Evolutionary conservation across 2,329 filamentous ascomycete species (phyloP).

Genomic region (Cladosporium sp.): DNA sequence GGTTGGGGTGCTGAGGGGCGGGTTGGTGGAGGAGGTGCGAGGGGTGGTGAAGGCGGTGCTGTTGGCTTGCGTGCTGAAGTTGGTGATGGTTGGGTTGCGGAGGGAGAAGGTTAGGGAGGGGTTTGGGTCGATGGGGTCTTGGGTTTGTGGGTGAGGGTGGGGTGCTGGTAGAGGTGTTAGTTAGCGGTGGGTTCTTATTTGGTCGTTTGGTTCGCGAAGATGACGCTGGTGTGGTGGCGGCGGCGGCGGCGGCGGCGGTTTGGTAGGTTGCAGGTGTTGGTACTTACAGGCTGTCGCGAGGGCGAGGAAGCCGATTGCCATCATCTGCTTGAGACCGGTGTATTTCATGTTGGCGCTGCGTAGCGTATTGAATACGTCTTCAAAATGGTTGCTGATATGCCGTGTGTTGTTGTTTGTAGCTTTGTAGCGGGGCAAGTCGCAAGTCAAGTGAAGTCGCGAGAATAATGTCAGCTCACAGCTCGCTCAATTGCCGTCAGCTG

Average conservation of each 20-base stretch:
- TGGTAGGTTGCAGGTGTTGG: neutral
- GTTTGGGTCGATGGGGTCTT: constrained; percentile 2
- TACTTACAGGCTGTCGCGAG: constrained; percentile 1
- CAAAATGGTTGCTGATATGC: neutral
- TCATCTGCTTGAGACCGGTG: neutral
- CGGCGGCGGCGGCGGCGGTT: neutral
- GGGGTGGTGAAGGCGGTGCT: neutral
- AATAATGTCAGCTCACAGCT: too few species aligned
- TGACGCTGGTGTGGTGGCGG: neutral
- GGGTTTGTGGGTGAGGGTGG: neutral
- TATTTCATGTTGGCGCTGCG: neutral
- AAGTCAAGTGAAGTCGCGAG: neutral
- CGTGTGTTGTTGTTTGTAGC: neutral
- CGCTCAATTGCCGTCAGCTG: too few species aligned
- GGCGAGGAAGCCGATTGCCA: constrained; percentile 3
- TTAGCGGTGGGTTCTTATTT: neutral
- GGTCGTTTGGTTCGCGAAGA: neutral
- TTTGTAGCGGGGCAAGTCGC: neutral
- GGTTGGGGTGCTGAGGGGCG: neutral
- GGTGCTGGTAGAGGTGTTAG: neutral
- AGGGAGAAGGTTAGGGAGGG: constrained; percentile 10
- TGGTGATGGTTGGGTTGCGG: constrained; percentile 6
- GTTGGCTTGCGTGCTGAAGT: constrained; percentile 4
- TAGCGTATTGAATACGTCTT: neutral
- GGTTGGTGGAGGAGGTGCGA: neutral